These are phyloP conservation scores for Podosphaera leucotricha DNA, from an alignment of 2,329 filamentous ascomycete genomes.

Conservation along the genomic window DNA sequence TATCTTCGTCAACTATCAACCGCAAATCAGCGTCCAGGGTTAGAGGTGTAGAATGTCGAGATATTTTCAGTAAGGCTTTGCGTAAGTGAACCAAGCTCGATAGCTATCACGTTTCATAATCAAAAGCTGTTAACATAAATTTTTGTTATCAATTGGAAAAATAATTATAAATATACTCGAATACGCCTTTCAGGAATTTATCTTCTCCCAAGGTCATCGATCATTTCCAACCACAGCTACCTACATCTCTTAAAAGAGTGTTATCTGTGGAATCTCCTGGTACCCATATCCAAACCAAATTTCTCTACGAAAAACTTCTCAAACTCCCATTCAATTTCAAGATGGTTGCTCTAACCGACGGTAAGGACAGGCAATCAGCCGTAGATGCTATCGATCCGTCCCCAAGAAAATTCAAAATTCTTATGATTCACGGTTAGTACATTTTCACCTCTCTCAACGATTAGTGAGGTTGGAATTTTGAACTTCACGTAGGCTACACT, in stretches of 20 bases:
- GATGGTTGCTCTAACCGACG: slow-evolving; percentile 1
- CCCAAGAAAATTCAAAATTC: slow-evolving; percentile 1
- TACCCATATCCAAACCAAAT: not conserved
- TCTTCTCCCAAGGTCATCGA: no score
- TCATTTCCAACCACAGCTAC: not conserved
- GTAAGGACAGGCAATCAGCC: not conserved
- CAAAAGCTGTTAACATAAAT: not conserved
- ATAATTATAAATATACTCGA: no score
- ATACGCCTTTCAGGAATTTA: no score
- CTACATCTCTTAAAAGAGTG: not conserved
- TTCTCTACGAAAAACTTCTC: not conserved
- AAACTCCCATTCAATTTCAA: not conserved
- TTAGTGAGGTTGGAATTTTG: not conserved
- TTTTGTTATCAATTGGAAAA: no score
- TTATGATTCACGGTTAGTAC: slow-evolving; percentile 59
- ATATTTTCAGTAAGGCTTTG: not conserved
- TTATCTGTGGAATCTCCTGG: no score
- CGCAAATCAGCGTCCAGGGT: not conserved
- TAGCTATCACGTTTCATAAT: not conserved
- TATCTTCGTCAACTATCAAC: not conserved
- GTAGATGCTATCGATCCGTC: not conserved
- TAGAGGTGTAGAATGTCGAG: not conserved
- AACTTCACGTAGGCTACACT: slow-evolving; percentile 43
- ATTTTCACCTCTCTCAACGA: not conserved
- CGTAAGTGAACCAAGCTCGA: not conserved